Base-by-base conservation (phyloP, 2,329 filamentous ascomycete genomes). In the Diaporthe caulivora region DNA sequence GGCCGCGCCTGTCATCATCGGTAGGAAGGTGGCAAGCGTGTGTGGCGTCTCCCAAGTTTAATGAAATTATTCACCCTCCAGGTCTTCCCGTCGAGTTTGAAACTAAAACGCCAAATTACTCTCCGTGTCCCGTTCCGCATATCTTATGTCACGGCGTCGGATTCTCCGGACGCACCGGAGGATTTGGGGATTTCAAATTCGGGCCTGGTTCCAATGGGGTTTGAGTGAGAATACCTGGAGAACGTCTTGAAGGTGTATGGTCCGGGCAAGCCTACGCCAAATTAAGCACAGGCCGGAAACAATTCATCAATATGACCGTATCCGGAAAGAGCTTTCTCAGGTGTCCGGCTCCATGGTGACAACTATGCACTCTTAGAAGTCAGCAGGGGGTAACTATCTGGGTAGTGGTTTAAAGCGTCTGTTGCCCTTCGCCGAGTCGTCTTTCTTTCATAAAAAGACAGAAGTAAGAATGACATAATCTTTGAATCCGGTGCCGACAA, bases 111-210 rank as follows among this genome's bases (percentile, higher is more conserved):
- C 62, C 29, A 51, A n/a, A 51, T 47, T 51, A 24, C 26, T 11
- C 29, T 65, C 60, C 60, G 42, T 49, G 31, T n/a, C 18, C 60
- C 60, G 60, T 65, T 21, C 42, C 60, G 60, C 42, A 65, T 24
- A 34, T 34, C 18, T 47, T 8, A 9, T 15, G 9, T 49, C 40
- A 26, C 37, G 57, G n/a, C 34, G 42, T 40, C 54, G 54, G 31
- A 21, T 40, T 31, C 29, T 31, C 53, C 53, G 53, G 17, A 15
- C 26, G 8, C 21, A 11, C 29, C 24, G 53, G 26, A 31, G 15
- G 15, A 1, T 54, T 54, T 3, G 2, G 34, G 8, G 9, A 31
- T 31, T 54, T 31, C n/a, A 26, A 0, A 53, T 26, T 53, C 49
- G 49, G 47, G n/a, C 21, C 47, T 9, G 47, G n/a, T 26, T 15